Evolutionary conservation across 1,139 yeast species (phyloP).

Genomic region (Saccharomycopsis crataegensis): DNA sequence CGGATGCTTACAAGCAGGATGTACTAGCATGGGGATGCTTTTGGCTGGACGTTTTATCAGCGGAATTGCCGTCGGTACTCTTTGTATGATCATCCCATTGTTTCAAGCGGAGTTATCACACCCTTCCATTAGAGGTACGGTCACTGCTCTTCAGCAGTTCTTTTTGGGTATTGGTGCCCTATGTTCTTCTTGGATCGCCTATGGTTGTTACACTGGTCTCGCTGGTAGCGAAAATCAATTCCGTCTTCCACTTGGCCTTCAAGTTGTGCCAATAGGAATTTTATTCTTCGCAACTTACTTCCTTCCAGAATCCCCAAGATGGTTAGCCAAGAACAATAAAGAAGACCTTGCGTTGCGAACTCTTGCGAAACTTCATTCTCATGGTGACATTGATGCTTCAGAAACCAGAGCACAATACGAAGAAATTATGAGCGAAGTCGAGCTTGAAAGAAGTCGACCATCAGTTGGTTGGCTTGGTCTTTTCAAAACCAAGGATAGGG

Average conservation of each 20-base stretch:
- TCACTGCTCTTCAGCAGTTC: conserved; percentile 19
- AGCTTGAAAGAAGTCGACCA: background rate
- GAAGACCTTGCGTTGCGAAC: conserved; percentile 41
- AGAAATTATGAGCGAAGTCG: conserved; percentile 7
- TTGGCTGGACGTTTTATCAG: conserved; percentile 29
- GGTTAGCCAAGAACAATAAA: conserved; percentile 50
- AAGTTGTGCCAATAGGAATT: conserved; percentile 27
- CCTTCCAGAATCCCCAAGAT: conserved; percentile 72
- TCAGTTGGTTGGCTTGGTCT: conserved; percentile 1
- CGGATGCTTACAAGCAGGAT: conserved; percentile 23
- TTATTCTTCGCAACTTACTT: conserved; percentile 24
- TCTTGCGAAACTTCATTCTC: conserved; percentile 38
- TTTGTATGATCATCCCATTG: conserved; percentile 27
- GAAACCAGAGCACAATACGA: conserved; percentile 21
- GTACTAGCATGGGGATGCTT: conserved; percentile 24
- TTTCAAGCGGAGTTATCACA: conserved; percentile 21
- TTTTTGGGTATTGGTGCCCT: conserved; percentile 21
- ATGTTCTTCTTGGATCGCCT: conserved; percentile 20
- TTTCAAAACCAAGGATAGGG: conserved; percentile 6
- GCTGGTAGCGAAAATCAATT: conserved; percentile 20
- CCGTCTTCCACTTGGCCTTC: conserved; percentile 29
- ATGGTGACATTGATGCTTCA: conserved; percentile 31
- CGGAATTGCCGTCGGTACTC: conserved; percentile 27
- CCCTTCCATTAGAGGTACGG: conserved; percentile 21
- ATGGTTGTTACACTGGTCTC: conserved; percentile 19